These are phyloP conservation scores for Chaetomiaceae sp. DNA, from an alignment of 2,329 filamentous ascomycete species.

Conservation along the genomic window DNA sequence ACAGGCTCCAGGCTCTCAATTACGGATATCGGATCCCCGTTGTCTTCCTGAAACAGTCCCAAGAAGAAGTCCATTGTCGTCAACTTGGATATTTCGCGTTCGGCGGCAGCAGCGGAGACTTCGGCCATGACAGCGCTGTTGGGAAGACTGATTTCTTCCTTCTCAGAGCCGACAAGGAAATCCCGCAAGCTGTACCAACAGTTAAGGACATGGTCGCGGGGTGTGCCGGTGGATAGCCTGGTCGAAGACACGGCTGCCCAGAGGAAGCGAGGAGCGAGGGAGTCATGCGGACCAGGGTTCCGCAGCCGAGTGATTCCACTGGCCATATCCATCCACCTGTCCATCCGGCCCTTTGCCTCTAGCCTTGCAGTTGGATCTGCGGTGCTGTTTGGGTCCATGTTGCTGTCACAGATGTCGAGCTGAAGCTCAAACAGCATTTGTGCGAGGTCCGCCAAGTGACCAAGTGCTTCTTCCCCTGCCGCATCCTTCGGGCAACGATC, in stretches of 20 bases:
- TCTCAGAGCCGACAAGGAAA: slow-evolving; percentile 39
- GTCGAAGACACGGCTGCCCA: slow-evolving; percentile 54
- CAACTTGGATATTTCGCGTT: slow-evolving; percentile 84
- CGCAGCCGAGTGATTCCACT: slow-evolving; percentile 40
- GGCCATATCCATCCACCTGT: slow-evolving; percentile 48
- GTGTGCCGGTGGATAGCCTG: slow-evolving; percentile 47
- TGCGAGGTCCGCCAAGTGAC: slow-evolving; percentile 40
- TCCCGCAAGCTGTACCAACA: slow-evolving; percentile 57
- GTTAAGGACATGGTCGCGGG: slow-evolving; percentile 52
- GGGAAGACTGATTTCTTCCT: slow-evolving; percentile 54
- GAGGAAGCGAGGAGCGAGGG: slow-evolving; percentile 48
- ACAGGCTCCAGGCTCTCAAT: slow-evolving; percentile 93
- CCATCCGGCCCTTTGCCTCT: slow-evolving; percentile 46
- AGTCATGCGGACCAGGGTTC: slow-evolving; percentile 32
- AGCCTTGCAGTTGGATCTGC: slow-evolving; percentile 45
- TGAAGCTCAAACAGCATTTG: slow-evolving; percentile 60
- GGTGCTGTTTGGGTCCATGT: slow-evolving; percentile 52
- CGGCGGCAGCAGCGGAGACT: slow-evolving; percentile 75
- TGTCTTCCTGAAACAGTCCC: slow-evolving; percentile 78
- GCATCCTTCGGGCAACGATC: slow-evolving; percentile 14
- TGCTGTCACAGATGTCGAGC: slow-evolving; percentile 55
- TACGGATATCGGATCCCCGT: slow-evolving; percentile 72
- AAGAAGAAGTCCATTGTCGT: slow-evolving; percentile 97
- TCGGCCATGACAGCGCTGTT: slow-evolving; percentile 90
- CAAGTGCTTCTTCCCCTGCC: slow-evolving; percentile 16